These are phyloP conservation scores for Aspergillus sp. DNA, from an alignment of 2,329 filamentous ascomycete genomes.

Conservation along the genomic window DNA sequence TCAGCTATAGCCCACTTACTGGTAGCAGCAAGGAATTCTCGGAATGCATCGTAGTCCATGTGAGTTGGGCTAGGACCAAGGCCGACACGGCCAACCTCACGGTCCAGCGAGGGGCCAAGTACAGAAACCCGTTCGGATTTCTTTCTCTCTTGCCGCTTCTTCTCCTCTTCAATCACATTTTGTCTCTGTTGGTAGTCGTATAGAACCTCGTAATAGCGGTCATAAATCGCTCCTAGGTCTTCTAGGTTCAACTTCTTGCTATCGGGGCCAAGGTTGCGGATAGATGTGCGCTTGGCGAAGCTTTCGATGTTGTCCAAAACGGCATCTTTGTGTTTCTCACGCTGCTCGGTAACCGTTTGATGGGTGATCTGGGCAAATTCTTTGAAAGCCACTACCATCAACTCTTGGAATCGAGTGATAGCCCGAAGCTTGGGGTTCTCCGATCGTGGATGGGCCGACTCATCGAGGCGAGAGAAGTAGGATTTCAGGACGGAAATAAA, in stretches of 20 bases:
- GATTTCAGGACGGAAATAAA: constrained; percentile 96
- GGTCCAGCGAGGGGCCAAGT: constrained; percentile 51
- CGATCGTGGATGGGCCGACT: constrained; percentile 92
- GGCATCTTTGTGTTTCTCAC: constrained; percentile 88
- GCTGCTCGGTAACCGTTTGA: constrained; percentile 82
- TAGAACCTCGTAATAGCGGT: constrained; percentile 86
- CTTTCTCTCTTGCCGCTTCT: constrained; percentile 64
- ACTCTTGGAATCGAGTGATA: constrained; percentile 93
- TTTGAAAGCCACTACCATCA: constrained; percentile 99
- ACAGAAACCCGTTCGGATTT: constrained; percentile 45
- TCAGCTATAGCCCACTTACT: constrained; percentile 93
- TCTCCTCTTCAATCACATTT: constrained; percentile 72
- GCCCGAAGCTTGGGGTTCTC: constrained; percentile 92
- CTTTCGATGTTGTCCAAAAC: constrained; percentile 95
- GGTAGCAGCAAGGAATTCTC: constrained; percentile 87
- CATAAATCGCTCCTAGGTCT: constrained; percentile 87
- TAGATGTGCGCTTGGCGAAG: constrained; percentile 94
- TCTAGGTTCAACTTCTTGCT: constrained; percentile 86
- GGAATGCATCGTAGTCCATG: constrained; percentile 97
- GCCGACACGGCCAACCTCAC: constrained; percentile 83
- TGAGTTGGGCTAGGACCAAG: constrained; percentile 84
- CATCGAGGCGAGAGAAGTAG: constrained; percentile 90
- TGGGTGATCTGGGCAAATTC: constrained; percentile 97
- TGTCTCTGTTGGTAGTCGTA: constrained; percentile 89
- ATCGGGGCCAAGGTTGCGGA: constrained; percentile 91